A percentile compares a stretch with the other conserved stretches of the same genome.
Evolutionary conservation across 768 basidiomycete species (phyloP).

Genomic region (Termitomyces sp.): DNA sequence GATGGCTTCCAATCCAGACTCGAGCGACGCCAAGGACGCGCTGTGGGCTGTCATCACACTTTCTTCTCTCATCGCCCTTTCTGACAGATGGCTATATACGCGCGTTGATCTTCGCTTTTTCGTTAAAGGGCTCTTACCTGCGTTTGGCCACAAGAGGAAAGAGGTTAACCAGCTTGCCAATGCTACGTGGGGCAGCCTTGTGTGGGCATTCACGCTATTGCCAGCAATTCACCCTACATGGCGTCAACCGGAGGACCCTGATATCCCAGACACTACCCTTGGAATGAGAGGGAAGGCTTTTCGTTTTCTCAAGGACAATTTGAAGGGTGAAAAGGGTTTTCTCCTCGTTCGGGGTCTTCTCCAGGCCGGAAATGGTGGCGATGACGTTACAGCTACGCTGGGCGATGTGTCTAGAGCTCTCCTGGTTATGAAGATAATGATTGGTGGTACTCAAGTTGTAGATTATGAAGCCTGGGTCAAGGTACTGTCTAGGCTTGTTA

Average conservation of each 20-base stretch:
- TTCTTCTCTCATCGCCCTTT: conserved; percentile 45
- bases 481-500: conserved; percentile 34
- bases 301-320: conserved; percentile 42
- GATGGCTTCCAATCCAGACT: conserved; percentile 22
- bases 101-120: conserved; percentile 35
- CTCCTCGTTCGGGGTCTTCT: conserved; percentile 40
- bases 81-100: conserved; percentile 40
- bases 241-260: conserved; percentile 21
- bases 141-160: conserved; percentile 30
- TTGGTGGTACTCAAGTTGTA: conserved; percentile 18
- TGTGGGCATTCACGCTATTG: conserved; percentile 48
- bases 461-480: conserved; percentile 29
- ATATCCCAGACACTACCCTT: conserved; percentile 16
- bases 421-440: conserved; percentile 35
- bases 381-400: neutral
- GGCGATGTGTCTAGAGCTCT: conserved; percentile 31
- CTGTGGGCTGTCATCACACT: conserved; percentile 43
- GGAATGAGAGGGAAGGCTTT: conserved; percentile 31
- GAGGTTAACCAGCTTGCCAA: conserved; percentile 35
- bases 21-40: conserved; percentile 25
- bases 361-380: conserved; percentile 1
- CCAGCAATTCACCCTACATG: conserved; percentile 11
- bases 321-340: conserved; percentile 39
- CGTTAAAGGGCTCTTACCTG: conserved; percentile 28
- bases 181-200: conserved; percentile 48